A percentile compares a stretch with the other conserved stretches of the same genome.
These are phyloP conservation scores for Paramecium pentaurelia DNA, from an alignment of 73 alveolate genomes.

Conservation along the genomic window DNA sequence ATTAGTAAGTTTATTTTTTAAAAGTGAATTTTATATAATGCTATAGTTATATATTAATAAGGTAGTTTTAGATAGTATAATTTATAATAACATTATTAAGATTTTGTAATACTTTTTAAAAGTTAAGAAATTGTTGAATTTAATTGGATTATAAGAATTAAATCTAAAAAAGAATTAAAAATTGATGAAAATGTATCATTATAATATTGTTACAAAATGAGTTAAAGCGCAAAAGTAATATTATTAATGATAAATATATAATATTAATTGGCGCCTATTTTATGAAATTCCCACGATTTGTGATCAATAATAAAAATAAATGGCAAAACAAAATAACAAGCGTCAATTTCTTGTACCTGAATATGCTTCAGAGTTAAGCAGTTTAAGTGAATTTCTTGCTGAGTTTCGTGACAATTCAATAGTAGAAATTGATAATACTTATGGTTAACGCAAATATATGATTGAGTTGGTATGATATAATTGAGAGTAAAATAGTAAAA, in stretches of 20 bases:
- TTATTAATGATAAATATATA: neutral
- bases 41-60: too few species aligned
- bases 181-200: neutral
- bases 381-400: neutral
- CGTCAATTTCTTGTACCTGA: constrained; percentile 7
- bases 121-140: neutral
- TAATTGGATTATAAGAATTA: neutral
- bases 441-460: constrained; percentile 51
- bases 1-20: neutral
- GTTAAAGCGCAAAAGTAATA: neutral
- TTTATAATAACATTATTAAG: neutral
- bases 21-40: neutral
- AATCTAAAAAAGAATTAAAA: neutral
- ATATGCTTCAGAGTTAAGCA: neutral
- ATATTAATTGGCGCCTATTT: neutral
- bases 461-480: constrained; percentile 8
- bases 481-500: constrained; percentile 48
- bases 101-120: too few species aligned
- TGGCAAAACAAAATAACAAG: neutral
- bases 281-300: neutral
- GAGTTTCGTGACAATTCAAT: neutral
- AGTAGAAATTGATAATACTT: neutral
- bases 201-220: neutral
- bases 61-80: too few species aligned
- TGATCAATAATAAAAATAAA: neutral